Percentiles rank a stretch among this genome's conserved stretches.
Evolutionary conservation across 805 yeast genomes (phyloP).

Genomic region (Clavispora phyllophila): DNA sequence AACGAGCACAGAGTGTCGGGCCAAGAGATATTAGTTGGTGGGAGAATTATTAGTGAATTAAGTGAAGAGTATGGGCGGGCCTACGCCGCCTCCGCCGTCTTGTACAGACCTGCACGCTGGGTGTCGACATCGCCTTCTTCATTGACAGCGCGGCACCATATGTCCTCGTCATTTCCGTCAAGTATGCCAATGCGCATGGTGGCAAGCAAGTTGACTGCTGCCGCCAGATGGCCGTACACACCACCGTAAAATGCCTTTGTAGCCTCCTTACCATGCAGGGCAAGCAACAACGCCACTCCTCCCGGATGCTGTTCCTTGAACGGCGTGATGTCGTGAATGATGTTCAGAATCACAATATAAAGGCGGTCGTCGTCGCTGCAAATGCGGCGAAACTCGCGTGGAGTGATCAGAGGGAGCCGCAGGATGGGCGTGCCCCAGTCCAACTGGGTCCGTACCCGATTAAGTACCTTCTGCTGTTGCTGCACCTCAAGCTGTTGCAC

Average conservation of each 20-base stretch:
- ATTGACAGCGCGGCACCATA: conserved; percentile 72
- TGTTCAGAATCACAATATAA: conserved; percentile 80
- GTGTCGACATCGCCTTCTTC: conserved; percentile 47
- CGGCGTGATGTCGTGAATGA: conserved; percentile 90
- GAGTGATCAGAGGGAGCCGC: conserved; percentile 63
- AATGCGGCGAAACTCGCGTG: conserved; percentile 40
- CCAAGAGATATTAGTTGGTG: too few relatives aligned
- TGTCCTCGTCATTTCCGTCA: conserved; percentile 74
- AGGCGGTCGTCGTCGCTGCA: conserved; percentile 45
- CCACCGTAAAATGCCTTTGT: conserved; percentile 94
- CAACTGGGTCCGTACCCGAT: conserved; percentile 67
- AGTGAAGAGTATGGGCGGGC: neutral
- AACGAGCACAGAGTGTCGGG: too few relatives aligned
- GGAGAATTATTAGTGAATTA: neutral
- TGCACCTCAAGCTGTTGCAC: conserved; percentile 51
- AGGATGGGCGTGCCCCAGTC: conserved; percentile 96
- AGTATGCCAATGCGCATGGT: conserved; percentile 91
- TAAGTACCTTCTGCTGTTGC: conserved; percentile 78
- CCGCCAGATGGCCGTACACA: conserved; percentile 87
- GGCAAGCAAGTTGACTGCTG: conserved; percentile 84
- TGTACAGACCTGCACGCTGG: neutral
- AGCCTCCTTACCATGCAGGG: conserved; percentile 90
- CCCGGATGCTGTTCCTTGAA: conserved; percentile 94
- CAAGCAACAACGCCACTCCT: conserved; percentile 69
- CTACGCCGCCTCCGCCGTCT: conserved; percentile 7